Conservation (phyloP, 495 filamentous ascomycete genomes). For the Penicillium steckii region DNA sequence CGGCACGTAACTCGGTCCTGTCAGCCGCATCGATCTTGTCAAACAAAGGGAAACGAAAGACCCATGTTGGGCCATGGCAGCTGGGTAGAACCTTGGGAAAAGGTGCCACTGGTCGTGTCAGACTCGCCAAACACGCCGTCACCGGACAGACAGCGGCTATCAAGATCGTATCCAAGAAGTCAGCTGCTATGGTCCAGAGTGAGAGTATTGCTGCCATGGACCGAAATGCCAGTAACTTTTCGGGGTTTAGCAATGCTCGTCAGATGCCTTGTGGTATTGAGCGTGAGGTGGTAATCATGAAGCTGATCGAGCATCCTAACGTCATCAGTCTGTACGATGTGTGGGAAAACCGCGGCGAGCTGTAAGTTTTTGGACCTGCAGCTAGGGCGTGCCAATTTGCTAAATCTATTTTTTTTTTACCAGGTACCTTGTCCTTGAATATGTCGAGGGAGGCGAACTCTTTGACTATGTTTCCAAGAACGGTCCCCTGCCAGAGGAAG, state of each 20-base stretch:
- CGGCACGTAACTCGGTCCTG: slow-evolving; percentile 69
- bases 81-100: slow-evolving; percentile 82
- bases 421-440: slow-evolving; percentile 97
- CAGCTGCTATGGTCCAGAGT: slow-evolving; percentile 66
- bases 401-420: too few species aligned
- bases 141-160: slow-evolving; percentile 80
- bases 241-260: slow-evolving; percentile 42
- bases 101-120: slow-evolving; percentile 80
- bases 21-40: slow-evolving; percentile 67
- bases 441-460: slow-evolving; percentile 86
- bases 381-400: too few species aligned
- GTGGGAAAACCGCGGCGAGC: slow-evolving; percentile 91
- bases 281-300: slow-evolving; percentile 93
- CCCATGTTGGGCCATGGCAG: slow-evolving; percentile 85
- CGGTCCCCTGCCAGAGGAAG: slow-evolving; percentile 69
- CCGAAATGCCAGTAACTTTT: slow-evolving; percentile 44
- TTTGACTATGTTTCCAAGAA: slow-evolving; percentile 73
- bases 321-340: slow-evolving; percentile 90
- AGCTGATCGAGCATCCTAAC: slow-evolving; percentile 88
- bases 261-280: slow-evolving; percentile 85
- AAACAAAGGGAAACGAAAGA: slow-evolving; percentile 64
- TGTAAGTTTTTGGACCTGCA: too few species aligned
- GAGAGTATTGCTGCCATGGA: slow-evolving; percentile 76
- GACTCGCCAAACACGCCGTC: slow-evolving; percentile 71
- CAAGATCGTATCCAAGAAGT: slow-evolving; percentile 87